Evolutionary conservation across 1,139 yeast species (phyloP), one percentile per base, ranked within the genome.

Genomic region (Candida sp.): DNA sequence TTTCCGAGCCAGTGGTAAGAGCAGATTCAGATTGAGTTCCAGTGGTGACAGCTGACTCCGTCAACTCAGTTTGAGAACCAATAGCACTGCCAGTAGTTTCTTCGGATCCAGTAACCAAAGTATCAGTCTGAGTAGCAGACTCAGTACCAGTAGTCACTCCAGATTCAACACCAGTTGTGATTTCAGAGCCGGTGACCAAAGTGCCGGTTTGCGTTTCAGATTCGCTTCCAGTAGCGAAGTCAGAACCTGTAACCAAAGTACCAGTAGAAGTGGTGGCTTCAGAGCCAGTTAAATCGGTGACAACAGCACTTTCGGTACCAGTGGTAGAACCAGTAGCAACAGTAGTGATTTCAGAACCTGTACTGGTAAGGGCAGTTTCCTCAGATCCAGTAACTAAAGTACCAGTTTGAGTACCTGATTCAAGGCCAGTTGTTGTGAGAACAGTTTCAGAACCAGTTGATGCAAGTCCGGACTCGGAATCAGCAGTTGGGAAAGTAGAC

Each of bases 191-290:
- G 38, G 43, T 11, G 7, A 40, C 30, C 12, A 26, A 8, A 26
- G 43, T 26, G 12, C 32, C 43, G 17, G 28, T 42, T 17, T 23
- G 38, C n/a, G n/a, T 32, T 23, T 30, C 28, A 4, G 35, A 37
- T 7, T n/a, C 25, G 22, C 26, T 35, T 35, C 26, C 40, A 9
- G 8, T 33, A 9, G 11, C 12, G 12, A 33, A 12, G 6, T 22
- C 45, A 28, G 42, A 17, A 17, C 17, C 17, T 17, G 17, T 17
- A 17, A 17, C 28, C 4, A 47, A 22, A 47, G 42, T 43, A 12
- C 25, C 49, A 45, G 50, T 44, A 33, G 46, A 25, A 30, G 33
- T 53, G 30, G 53, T 40, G 33, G 48, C 42, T 12, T 31, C 45
- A 3, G 51, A 28, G 27, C 7, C 43, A 7, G 43, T 40, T 28